Evolutionary conservation across 768 basidiomycete species (phyloP).

Genomic region (Mrakia hoshinonis): DNA sequence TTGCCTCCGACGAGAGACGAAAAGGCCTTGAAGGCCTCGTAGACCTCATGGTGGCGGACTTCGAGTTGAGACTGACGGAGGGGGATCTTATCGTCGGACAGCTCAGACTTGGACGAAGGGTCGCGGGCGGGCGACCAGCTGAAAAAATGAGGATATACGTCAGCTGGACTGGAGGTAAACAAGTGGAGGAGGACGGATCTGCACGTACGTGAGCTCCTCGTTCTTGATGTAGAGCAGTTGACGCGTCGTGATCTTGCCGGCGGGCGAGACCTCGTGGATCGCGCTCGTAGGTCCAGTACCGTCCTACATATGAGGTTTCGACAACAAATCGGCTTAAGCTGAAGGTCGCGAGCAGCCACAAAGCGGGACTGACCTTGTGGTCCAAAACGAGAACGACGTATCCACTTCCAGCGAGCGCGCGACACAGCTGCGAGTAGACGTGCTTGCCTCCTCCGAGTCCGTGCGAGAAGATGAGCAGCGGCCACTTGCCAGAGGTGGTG

Average conservation of each 20-base stretch:
- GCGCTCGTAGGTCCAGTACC: conserved; percentile 46
- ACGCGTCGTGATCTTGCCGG: conserved; percentile 31
- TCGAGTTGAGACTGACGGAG: conserved; percentile 63
- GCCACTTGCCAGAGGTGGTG: conserved; percentile 48
- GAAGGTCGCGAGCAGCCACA: too few relatives aligned
- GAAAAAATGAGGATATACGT: neutral
- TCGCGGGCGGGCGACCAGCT: conserved; percentile 32
- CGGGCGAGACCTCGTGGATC: conserved; percentile 42
- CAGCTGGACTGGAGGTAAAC: neutral
- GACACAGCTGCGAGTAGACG: conserved; percentile 53
- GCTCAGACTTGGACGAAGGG: conserved; percentile 38
- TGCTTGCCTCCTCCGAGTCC: conserved; percentile 64
- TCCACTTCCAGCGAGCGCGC: conserved; percentile 64
- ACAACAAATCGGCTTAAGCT: neutral
- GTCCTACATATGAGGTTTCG: neutral
- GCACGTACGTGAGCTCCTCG: conserved; percentile 44
- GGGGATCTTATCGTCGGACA: conserved; percentile 32
- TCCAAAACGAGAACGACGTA: conserved; percentile 73
- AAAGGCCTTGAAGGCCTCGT: conserved; percentile 56
- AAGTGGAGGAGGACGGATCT: neutral
- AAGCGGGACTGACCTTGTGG: conserved; percentile 70
- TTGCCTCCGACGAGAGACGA: conserved; percentile 46
- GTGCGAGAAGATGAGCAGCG: conserved; percentile 75
- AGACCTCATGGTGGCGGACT: conserved; percentile 61
- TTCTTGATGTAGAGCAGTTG: conserved; percentile 51